phyloP scores from a whole-genome alignment of 768 basidiomycete genomes.

The Mycena indigotica region DNA sequence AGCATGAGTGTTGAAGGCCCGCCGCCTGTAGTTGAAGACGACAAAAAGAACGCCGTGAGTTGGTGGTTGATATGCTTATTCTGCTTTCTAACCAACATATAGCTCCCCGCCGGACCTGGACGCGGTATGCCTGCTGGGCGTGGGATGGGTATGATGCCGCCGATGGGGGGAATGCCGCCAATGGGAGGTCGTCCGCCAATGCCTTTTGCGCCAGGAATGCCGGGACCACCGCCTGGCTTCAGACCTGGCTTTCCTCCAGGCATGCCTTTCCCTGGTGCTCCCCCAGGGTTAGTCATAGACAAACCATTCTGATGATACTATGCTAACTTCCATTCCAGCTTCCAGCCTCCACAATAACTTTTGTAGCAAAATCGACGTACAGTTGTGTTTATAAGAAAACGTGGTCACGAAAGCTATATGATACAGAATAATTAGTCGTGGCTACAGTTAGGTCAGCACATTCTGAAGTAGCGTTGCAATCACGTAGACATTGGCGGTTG shows the following conservation, averaged over 20 bases:
- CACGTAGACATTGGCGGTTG: slow-evolving; percentile 77
- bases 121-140: slow-evolving; percentile 95
- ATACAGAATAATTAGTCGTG: no score
- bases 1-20: slow-evolving; percentile 94
- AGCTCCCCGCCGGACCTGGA: slow-evolving; percentile 90
- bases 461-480: slow-evolving; percentile 35
- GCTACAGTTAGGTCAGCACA: no score
- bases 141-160: slow-evolving; percentile 95
- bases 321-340: slow-evolving; percentile 30
- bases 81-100: slow-evolving; percentile 12
- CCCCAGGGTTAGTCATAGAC: slow-evolving; percentile 68
- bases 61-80: slow-evolving; percentile 7
- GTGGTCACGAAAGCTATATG: no score
- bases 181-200: slow-evolving; percentile 72
- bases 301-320: slow-evolving; percentile 4
- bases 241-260: slow-evolving; percentile 54
- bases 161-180: slow-evolving; percentile 75
- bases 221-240: slow-evolving; percentile 75
- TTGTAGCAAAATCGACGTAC: no score
- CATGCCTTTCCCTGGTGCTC: slow-evolving; percentile 78
- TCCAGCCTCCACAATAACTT: slow-evolving; percentile 52
- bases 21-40: slow-evolving; percentile 87
- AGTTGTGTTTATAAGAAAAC: no score
- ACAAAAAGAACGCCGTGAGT: slow-evolving; percentile 79
- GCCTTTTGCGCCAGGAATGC: slow-evolving; percentile 76